These are phyloP conservation scores for Primulina eburnea DNA, from an alignment of 257 asterid genomes.

Conservation along the genomic window DNA sequence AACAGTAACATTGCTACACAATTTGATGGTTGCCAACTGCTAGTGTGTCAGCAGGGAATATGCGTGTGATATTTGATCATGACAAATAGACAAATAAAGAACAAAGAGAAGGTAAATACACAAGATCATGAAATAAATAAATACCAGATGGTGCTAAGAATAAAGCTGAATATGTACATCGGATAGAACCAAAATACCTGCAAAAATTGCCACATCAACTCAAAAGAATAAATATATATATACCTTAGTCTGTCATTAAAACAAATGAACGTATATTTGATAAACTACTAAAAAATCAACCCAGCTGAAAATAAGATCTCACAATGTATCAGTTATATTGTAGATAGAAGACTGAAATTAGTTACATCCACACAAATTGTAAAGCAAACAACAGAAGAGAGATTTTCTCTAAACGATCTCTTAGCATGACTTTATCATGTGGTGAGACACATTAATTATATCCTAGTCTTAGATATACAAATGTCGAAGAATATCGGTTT, in stretches of 20 bases:
- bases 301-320: not conserved
- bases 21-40: slow-evolving; percentile 13
- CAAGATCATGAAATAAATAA: slow-evolving; percentile 20
- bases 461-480: not conserved
- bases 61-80: not conserved
- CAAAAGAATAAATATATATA: not conserved
- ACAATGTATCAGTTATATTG: not conserved
- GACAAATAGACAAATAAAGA: slow-evolving; percentile 14
- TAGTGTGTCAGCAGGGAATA: slow-evolving; percentile 2
- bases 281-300: not conserved
- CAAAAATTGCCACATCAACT: slow-evolving; percentile 1
- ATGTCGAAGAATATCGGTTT: not conserved
- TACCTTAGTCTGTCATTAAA: not conserved
- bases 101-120: not conserved
- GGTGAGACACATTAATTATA: slow-evolving; percentile 9
- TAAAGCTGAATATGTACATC: slow-evolving; percentile 83
- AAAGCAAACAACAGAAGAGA: not conserved
- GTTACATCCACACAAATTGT: not conserved
- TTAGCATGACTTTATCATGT: slow-evolving; percentile 7
- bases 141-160: slow-evolving; percentile 87
- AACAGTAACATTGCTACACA: not conserved
- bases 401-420: slow-evolving; percentile 2
- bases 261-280: not conserved
- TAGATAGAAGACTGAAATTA: not conserved
- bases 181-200: slow-evolving; percentile 99